Base-by-base conservation (phyloP, 1,284 basidiomycete genomes). In the Rhodotorula sp. region DNA sequence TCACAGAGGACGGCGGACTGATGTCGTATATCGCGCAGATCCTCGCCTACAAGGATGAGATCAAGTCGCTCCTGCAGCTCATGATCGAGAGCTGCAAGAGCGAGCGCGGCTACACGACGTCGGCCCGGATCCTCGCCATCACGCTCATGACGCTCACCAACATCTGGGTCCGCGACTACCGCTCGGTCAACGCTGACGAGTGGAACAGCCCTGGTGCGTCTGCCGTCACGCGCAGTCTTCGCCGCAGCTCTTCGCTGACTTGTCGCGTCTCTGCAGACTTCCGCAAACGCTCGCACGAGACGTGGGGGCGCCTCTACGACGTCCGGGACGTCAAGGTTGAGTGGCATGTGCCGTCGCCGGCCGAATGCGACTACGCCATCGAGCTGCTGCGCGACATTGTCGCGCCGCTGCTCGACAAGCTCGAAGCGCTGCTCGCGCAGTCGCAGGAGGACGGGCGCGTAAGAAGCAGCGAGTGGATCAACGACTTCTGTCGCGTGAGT, bases 41-140 rank as follows among this genome's bases (percentile, higher is more conserved):
- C 34, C 82, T 96, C 46, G 85, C 86, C 72, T 86, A 93, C 81
- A 90, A 88, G 79, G 82, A 86, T 13, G 84, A 88, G 46, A 84
- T 97, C 57, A 76, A 97, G 34, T 85, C 86, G 21, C 83, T 98
- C 10, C 79, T 97, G 48, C 82, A 83, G 4, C 82, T 90, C 62
- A 86, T 97, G 54, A 85, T 91, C 48, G 88, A 91, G 57, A 89
- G 88, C 78, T 91, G 92, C 50, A 90, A 91, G 82, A 91, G 89
- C 74, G 96, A 99, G 83, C 88, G 94, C 71, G 93, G 93, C 23
- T 99, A 92, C 81, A 88, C 88, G 42, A 89, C 91, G 69, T 89
- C 90, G 4, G 92, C 91, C 5, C 87, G 90, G 61, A 83, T 98
- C 62, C 85, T 97, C 61, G 88, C 90, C 57, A 88, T 92, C 62